These are phyloP conservation scores for Musa balbisiana DNA, from an alignment of 202 grass and related monocot species.

Conservation along the genomic window DNA sequence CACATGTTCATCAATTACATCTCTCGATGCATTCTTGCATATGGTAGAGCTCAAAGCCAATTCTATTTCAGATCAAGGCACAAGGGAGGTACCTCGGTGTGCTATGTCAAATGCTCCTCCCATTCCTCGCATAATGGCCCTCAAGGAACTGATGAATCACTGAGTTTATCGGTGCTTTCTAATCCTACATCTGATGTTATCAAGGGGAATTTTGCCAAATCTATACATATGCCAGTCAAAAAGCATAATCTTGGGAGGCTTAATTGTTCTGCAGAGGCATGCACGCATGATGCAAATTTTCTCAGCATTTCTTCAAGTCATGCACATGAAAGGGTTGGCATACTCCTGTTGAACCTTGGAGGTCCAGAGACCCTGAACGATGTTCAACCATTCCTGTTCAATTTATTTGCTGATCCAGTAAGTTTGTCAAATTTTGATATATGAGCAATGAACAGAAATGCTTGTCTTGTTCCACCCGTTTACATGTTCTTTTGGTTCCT, in stretches of 20 bases:
- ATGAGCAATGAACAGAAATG: background rate
- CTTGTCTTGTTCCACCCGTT: background rate
- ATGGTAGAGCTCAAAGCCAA: background rate
- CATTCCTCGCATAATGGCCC: background rate
- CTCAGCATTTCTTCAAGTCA: slow-evolving; percentile 20
- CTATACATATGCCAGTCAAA: slow-evolving; percentile 14
- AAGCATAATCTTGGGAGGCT: slow-evolving; percentile 22
- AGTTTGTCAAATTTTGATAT: background rate
- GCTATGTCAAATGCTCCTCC: background rate
- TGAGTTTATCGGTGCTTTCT: background rate
- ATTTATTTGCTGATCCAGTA: slow-evolving; percentile 92
- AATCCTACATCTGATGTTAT: slow-evolving; percentile 17
- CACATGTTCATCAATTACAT: background rate
- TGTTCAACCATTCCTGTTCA: slow-evolving; percentile 95
- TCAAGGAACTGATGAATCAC: background rate
- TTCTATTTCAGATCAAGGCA: background rate
- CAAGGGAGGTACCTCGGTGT: background rate
- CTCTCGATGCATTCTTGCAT: background rate
- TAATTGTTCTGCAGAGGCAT: slow-evolving; percentile 32
- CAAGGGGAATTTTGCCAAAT: background rate
- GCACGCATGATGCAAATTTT: slow-evolving; percentile 30
- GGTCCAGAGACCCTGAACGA: slow-evolving; percentile 81
- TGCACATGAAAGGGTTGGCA: slow-evolving; percentile 59
- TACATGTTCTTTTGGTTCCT: background rate
- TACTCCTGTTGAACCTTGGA: slow-evolving; percentile 90